Evolutionary conservation across 768 basidiomycete genomes (phyloP).

Genomic region (Tylopilus felleus): DNA sequence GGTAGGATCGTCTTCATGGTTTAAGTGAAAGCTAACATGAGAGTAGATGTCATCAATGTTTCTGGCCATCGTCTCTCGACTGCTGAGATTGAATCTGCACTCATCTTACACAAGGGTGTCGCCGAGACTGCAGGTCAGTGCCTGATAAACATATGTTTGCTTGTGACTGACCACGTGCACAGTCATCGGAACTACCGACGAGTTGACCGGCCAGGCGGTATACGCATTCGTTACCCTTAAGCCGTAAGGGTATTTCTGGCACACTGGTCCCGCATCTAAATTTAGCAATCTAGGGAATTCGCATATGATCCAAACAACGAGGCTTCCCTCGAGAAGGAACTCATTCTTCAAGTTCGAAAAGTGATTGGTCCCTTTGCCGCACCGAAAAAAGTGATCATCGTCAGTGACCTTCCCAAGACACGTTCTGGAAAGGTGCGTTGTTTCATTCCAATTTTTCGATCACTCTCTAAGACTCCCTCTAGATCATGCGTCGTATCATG

Average conservation of each 20-base stretch:
- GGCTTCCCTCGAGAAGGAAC: conserved; percentile 72
- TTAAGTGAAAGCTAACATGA: not conserved
- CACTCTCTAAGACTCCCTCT: not conserved
- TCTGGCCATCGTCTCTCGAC: conserved; percentile 96
- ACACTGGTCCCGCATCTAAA: not conserved
- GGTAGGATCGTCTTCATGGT: conserved; percentile 44
- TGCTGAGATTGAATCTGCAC: conserved; percentile 95
- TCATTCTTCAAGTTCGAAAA: conserved; percentile 93
- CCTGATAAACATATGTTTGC: not conserved
- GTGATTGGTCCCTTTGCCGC: conserved; percentile 97
- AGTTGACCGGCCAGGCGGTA: conserved; percentile 92
- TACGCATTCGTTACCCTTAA: conserved; percentile 92
- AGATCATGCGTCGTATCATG: conserved; percentile 95
- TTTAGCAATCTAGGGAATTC: conserved; percentile 61
- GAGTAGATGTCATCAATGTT: conserved; percentile 91
- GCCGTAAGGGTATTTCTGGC: conserved; percentile 54
- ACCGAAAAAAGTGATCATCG: conserved; percentile 88
- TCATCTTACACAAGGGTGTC: conserved; percentile 92
- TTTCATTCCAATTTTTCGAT: not conserved
- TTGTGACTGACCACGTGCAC: conserved; percentile 5
- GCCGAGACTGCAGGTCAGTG: conserved; percentile 82
- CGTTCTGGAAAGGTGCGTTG: conserved; percentile 78
- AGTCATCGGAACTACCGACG: conserved; percentile 83
- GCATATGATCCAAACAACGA: conserved; percentile 70
- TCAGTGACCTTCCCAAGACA: conserved; percentile 88